Percentiles rank a stretch among this genome's conserved stretches.
Evolutionary conservation across 129 eudicot genomes (phyloP).

Genomic region (Lactuca saligna): DNA sequence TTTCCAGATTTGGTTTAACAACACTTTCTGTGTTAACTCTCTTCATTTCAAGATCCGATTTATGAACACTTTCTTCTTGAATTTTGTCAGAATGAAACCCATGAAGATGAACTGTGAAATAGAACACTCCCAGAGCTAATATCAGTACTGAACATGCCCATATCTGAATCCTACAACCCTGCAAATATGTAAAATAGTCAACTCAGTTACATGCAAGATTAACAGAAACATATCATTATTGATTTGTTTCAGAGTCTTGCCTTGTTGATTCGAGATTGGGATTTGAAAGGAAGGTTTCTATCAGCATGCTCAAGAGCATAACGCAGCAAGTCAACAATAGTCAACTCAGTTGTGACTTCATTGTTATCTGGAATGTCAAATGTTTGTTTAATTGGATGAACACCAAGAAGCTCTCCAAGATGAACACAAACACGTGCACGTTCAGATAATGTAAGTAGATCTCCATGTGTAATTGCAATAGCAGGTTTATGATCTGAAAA

Average conservation of each 20-base stretch:
- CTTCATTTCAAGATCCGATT: conserved; percentile 6
- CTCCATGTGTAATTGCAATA: conserved; percentile 87
- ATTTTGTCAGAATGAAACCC: conserved; percentile 1
- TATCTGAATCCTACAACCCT: conserved; percentile 5
- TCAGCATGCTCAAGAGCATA: conserved; percentile 89
- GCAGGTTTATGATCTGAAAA: conserved; percentile 85
- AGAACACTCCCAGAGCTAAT: conserved; percentile 6
- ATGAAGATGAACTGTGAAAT: not conserved
- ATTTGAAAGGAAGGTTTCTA: conserved; percentile 59
- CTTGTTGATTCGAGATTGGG: conserved; percentile 24
- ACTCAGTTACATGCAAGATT: not conserved
- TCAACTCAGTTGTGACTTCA: conserved; percentile 49
- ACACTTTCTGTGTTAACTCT: not conserved
- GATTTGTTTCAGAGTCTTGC: conserved; percentile 24
- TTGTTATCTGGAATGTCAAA: conserved; percentile 76
- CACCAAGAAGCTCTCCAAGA: conserved; percentile 65
- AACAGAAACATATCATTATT: not conserved
- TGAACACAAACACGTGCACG: conserved; percentile 60
- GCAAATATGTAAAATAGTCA: not conserved
- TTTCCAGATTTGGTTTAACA: conserved; percentile 9
- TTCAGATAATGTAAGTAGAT: conserved; percentile 61
- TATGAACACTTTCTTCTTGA: not conserved
- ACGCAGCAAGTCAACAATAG: conserved; percentile 56
- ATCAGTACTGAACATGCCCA: conserved; percentile 9
- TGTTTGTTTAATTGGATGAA: conserved; percentile 65